Evolutionary conservation across 73 alveolate species (phyloP), one percentile per base, ranked within the genome.

Genomic region (Paramecium tetraurelia): DNA sequence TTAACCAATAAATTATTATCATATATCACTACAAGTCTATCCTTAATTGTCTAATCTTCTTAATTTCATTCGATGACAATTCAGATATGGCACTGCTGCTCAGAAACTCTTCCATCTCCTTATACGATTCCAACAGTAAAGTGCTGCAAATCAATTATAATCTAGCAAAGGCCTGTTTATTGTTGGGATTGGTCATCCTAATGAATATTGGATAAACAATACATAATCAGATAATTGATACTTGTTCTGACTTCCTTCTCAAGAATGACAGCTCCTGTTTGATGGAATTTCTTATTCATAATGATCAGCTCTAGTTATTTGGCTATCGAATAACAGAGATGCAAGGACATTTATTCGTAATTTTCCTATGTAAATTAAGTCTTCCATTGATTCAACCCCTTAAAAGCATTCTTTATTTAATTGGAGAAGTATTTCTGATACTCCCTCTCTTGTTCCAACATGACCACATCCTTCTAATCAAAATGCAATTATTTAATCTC

Each of bases 71-170:
- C 18, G 48, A 33, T 31, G 63, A 33, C n/a, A 75, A 36, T 36
- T 75, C 87, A 31, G 58, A 75, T 2, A 75, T 36, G 1, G 87
- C 87, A 33, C 58, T 21, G 16, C 87, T 75, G n/a, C 59, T 75
- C 7, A 36, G 20, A 75, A 75, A 75, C 9, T 75, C 87, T n/a
- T 75, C 87, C 87, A 75, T 75, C 11, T 75, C 87, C n/a, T 33
- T 36, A 33, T 12, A 75, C 14, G 58, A 36, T 40, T 75, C 87
- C 36, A 36, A 75, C 14, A 75, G 35, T 12, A 75, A 75, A 1
- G 87, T 75, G 3, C 48, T 44, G 10, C 87, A 75, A 1, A 75
- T 75, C 20, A 75, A 40, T 75, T 75, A 20, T 75, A 75, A 40
- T 75, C 59, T 35, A 35, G 35, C 36, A 35, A 75, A 75, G 3